These are phyloP conservation scores for Musa itinerans DNA, from an alignment of 176 grass and related monocot species.

Conservation along the genomic window DNA sequence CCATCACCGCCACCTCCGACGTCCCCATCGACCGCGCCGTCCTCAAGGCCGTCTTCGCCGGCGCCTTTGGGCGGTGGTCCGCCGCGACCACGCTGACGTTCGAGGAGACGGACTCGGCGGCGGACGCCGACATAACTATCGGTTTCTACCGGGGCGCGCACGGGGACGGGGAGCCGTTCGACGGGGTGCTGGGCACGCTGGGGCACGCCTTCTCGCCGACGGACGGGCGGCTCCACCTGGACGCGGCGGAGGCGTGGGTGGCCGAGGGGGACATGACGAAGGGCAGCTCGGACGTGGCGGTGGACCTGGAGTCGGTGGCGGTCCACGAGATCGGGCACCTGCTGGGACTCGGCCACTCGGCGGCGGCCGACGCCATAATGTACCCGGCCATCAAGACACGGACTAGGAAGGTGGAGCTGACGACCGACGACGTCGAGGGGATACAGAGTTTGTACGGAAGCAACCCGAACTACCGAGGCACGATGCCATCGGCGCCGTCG, in stretches of 20 bases:
- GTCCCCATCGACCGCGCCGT: conserved; percentile 37
- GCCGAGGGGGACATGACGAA: conserved; percentile 30
- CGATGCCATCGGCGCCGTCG: conserved; percentile 20
- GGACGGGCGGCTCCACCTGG: conserved; percentile 76
- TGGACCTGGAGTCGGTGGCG: conserved; percentile 87
- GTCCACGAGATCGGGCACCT: conserved; percentile 98
- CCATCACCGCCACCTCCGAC: conserved; percentile 36
- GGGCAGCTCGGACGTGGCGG: conserved; percentile 31
- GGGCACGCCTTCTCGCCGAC: conserved; percentile 92
- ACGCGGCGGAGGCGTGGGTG: conserved; percentile 76
- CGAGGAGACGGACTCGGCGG: conserved; percentile 34
- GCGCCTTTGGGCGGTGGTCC: conserved; percentile 68
- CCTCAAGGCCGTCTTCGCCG: conserved; percentile 44
- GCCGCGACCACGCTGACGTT: conserved; percentile 60
- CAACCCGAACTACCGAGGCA: conserved; percentile 61
- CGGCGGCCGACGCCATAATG: conserved; percentile 53
- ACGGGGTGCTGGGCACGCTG: conserved; percentile 70
- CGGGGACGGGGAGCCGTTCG: conserved; percentile 80
- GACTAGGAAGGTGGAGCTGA: conserved; percentile 62
- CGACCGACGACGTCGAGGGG: conserved; percentile 49
- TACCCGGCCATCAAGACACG: conserved; percentile 56
- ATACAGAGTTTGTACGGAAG: conserved; percentile 69
- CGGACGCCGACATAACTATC: conserved; percentile 57
- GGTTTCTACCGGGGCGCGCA: conserved; percentile 62
- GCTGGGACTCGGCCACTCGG: conserved; percentile 71